Conservation (phyloP, 192 early-diverging fungal species). For the Phlyctochytrium planicorne region DNA sequence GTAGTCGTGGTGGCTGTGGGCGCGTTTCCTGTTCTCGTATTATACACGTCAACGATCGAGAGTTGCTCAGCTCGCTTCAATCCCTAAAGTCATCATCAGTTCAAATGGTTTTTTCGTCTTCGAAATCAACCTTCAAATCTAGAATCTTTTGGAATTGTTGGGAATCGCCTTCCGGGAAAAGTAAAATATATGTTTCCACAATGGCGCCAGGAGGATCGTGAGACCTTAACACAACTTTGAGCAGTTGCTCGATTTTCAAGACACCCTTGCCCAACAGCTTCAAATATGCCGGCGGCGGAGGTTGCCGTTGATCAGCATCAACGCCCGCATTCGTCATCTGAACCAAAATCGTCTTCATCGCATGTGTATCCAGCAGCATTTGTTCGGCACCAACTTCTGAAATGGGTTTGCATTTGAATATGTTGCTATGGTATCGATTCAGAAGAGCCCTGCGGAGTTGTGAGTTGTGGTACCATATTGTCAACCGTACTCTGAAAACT, state of each 20-base stretch:
- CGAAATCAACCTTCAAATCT: slow-evolving; percentile 69
- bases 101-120: not conserved
- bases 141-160: slow-evolving; percentile 77
- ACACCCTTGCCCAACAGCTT: slow-evolving; percentile 84
- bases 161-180: slow-evolving; percentile 72
- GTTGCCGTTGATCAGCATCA: slow-evolving; percentile 36
- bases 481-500: slow-evolving; percentile 73
- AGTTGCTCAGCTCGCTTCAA: slow-evolving; percentile 42
- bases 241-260: slow-evolving; percentile 76
- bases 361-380: slow-evolving; percentile 88
- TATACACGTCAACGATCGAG: slow-evolving; percentile 37
- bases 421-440: slow-evolving; percentile 63
- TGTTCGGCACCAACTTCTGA: slow-evolving; percentile 97
- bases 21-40: slow-evolving; percentile 23
- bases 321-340: slow-evolving; percentile 61
- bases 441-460: slow-evolving; percentile 61
- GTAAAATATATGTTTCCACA: slow-evolving; percentile 84
- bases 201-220: slow-evolving; percentile 79
- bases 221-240: slow-evolving; percentile 88
- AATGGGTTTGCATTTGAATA: slow-evolving; percentile 76
- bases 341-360: slow-evolving; percentile 79
- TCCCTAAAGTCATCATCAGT: slow-evolving; percentile 19
- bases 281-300: slow-evolving; percentile 68
- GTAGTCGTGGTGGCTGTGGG: not conserved
- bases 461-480: not conserved